A percentile compares a stretch with the other conserved stretches of the same genome.
phyloP scores from a whole-genome alignment of 192 early-diverging fungal species.

The Mortierella antarctica region DNA sequence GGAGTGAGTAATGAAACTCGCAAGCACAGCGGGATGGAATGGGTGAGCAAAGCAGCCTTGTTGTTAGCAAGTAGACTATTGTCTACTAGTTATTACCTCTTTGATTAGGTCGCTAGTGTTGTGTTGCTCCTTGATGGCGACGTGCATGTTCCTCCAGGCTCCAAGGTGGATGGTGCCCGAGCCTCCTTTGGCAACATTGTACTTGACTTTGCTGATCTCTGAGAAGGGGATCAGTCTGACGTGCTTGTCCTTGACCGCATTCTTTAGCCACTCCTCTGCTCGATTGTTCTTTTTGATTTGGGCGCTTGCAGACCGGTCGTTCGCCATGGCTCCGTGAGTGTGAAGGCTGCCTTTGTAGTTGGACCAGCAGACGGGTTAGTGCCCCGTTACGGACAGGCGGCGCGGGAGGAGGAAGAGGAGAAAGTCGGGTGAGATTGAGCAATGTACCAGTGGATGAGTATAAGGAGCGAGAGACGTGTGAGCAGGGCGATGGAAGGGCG shows the following conservation, averaged over 20 bases:
- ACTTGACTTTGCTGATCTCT: conserved; percentile 55
- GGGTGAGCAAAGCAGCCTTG: background rate
- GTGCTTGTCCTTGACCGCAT: conserved; percentile 50
- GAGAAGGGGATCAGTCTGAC: conserved; percentile 49
- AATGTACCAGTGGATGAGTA: background rate
- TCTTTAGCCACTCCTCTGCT: conserved; percentile 53
- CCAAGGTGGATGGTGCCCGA: conserved; percentile 53
- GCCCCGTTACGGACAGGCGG: no score
- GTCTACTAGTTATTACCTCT: conserved; percentile 24
- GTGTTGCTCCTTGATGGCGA: conserved; percentile 53
- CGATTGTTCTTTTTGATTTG: conserved; percentile 48
- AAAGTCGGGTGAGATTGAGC: background rate
- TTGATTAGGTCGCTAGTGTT: conserved; percentile 52
- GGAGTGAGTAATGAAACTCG: background rate
- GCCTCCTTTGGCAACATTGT: conserved; percentile 50
- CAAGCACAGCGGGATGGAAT: background rate
- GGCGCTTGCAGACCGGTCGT: conserved; percentile 37
- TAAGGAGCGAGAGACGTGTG: background rate
- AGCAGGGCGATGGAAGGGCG: background rate
- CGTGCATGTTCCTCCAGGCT: conserved; percentile 52
- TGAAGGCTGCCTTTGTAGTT: background rate
- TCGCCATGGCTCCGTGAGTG: conserved; percentile 18
- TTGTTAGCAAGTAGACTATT: no score
- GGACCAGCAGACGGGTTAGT: background rate
- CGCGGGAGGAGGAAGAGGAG: background rate